A percentile compares a stretch with the other conserved stretches of the same genome.
Evolutionary conservation across 108 stramenopile genomes (phyloP).

Genomic region (Cyclotella cryptica): DNA sequence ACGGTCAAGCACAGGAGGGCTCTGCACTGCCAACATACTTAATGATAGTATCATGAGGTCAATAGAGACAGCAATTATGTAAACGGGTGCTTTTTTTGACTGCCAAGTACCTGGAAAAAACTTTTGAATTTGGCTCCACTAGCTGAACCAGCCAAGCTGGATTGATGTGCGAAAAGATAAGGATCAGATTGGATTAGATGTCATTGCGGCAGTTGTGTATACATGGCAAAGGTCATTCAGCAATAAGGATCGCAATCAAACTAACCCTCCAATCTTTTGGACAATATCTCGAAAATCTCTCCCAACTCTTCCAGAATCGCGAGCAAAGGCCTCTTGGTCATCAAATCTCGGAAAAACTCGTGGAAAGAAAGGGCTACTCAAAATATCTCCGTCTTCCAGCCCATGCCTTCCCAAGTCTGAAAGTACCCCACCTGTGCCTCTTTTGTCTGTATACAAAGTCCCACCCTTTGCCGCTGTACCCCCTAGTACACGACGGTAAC

Average conservation of each 20-base stretch:
- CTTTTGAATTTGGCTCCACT: conserved; percentile 81
- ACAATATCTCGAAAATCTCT: conserved; percentile 80
- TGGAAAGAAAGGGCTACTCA: conserved; percentile 86
- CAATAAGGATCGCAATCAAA: conserved; percentile 3
- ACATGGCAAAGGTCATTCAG: neutral
- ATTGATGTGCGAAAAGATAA: neutral
- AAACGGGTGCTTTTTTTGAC: conserved; percentile 50
- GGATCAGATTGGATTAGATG: neutral
- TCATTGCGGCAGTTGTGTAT: neutral
- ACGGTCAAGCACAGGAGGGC: neutral
- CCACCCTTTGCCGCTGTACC: conserved; percentile 87
- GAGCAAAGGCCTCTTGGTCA: conserved; percentile 59
- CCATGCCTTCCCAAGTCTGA: conserved; percentile 89
- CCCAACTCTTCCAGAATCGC: conserved; percentile 83
- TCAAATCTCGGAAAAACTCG: conserved; percentile 82
- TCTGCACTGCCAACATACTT: neutral
- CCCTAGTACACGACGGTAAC: conserved; percentile 87
- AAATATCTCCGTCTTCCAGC: conserved; percentile 68
- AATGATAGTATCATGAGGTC: neutral
- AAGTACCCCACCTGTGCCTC: conserved; percentile 86
- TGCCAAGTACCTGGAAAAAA: conserved; percentile 89
- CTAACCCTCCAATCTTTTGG: conserved; percentile 71
- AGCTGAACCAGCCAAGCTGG: conserved; percentile 76
- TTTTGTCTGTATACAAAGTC: conserved; percentile 81
- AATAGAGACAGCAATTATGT: neutral